A percentile compares a stretch with the other conserved stretches of the same genome.
Evolutionary conservation across 306 rosid genomes (phyloP).

Genomic region (Lupinus albus): DNA sequence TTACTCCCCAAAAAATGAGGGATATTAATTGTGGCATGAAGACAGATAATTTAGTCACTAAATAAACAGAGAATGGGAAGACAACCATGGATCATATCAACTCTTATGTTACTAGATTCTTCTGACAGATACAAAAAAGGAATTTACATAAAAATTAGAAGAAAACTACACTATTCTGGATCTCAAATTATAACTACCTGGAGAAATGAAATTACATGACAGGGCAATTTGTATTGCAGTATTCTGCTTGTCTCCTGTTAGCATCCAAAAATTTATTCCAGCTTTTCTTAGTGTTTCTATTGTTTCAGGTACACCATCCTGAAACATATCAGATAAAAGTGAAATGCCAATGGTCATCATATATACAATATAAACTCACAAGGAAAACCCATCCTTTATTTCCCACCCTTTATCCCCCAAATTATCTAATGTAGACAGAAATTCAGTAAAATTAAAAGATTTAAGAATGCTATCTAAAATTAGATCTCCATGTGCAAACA

Average conservation of each 20-base stretch:
- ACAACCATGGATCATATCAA: slow-evolving; percentile 28
- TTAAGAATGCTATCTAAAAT: slow-evolving; percentile 28
- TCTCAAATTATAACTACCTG: slow-evolving; percentile 62
- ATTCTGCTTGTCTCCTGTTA: slow-evolving; percentile 96
- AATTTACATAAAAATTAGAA: slow-evolving; percentile 19
- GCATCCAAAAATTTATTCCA: slow-evolving; percentile 99
- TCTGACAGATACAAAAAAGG: slow-evolving; percentile 11
- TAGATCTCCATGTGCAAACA: slow-evolving; percentile 31
- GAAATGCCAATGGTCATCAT: slow-evolving; percentile 12
- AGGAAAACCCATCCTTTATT: not conserved
- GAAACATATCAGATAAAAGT: slow-evolving; percentile 40
- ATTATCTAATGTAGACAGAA: slow-evolving; percentile 23
- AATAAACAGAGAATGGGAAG: slow-evolving; percentile 17
- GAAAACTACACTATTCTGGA: slow-evolving; percentile 37
- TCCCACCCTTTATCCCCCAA: not conserved
- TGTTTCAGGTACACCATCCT: slow-evolving; percentile 99
- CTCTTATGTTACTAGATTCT: slow-evolving; percentile 27
- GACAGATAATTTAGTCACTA: slow-evolving; percentile 11
- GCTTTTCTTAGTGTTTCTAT: slow-evolving; percentile 91
- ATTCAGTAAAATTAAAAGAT: slow-evolving; percentile 22
- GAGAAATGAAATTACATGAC: slow-evolving; percentile 93
- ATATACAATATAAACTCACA: not conserved
- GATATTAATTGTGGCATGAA: slow-evolving; percentile 19
- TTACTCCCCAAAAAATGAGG: slow-evolving; percentile 36
- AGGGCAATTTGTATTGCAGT: slow-evolving; percentile 98